Base-by-base conservation (phyloP, 345 rosid species). In the Bretschneidera sinensis region DNA sequence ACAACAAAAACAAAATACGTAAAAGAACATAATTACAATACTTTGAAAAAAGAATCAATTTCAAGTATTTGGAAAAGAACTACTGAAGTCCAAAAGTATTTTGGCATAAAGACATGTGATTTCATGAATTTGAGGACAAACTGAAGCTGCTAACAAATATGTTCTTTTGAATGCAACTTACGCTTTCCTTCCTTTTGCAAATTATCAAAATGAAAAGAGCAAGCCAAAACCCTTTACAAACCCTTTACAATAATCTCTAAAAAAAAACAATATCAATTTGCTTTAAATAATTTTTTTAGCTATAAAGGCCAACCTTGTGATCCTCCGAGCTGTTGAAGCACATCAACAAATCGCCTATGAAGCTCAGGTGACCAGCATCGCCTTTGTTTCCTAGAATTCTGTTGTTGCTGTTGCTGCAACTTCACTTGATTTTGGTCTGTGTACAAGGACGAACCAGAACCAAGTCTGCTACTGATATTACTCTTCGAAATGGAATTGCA, bases 321-420 rank as follows among this genome's bases (percentile, higher is more conserved):
- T 48, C 96, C 96, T 51, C 96, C 94, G 51, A 91, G 92, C 35
- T 59, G 73, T 6, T 81, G 82, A 66, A 91, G 85, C 20, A 86
- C 96, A 56, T 81, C 86, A 17, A 84, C 74, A 34, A 91, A 91
- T 45, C 79, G 80, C 21, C 81, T 76, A 66, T 84, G 97, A 50
- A 91, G 91, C 43, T 85, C 89, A 9, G 87, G 85, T 20, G 97
- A 84, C 96, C 97, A 91, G 69, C 78, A 82, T 48, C 96, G 68
- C 64, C 96, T 72, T 63, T 78, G 91, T 56, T 91, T 87, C 88
- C 81, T 82, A 61, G 57, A 48, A 64, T 66, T 60, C 33, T 58
- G 79, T 45, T 66, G 76, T 62, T 74, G 80, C 35, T 45, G 76
- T 11, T 47, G 74, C 21, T 21, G 68, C 0, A 71, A 53, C 76